Base-by-base conservation (phyloP, 805 yeast species). In the Ogataea dorogensis region DNA sequence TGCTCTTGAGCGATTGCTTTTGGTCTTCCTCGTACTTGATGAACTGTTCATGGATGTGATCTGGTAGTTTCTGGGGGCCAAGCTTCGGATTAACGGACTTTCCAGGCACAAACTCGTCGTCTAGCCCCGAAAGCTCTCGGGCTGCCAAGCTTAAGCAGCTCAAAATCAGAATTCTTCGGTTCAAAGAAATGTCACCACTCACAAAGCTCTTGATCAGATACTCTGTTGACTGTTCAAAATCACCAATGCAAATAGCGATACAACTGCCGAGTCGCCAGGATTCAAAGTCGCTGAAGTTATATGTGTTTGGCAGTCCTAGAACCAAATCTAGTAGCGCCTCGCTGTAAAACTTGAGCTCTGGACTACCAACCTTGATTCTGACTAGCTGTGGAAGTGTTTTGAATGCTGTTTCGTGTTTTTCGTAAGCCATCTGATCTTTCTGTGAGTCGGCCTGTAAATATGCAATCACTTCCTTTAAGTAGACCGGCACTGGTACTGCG, bases 131-230 rank as follows among this genome's bases (percentile, higher is more conserved):
- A 7, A 88, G 64, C 44, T 84, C 87, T 42, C 95, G 61, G 0
- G 88, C 86, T 3, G 85, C 75, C 16, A 88, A 61, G 0, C 89
- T 81, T 9, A 86, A 53, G 0, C 85, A 64, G 4, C 89, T 75
- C 13, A 93, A 58, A 7, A 89, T 66, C 18, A 75, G 62, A 61
- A 89, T 67, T 31, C 98, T 61, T 42, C 81, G 89, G 43, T 84
- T 93, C 13, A 93, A 56, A 0, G 95, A 86, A 43, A 82, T 77
- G 51, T 91, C 98, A 0, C 89, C 88, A 0, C 71, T 67, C 22
- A 76, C 63, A 12, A 88, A 62, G 12, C 80, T 56, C 17, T 65
- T 53, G 25, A 74, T 58, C 0, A 79, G 53, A 17, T 70, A 66
- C 1, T 63, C 52, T 0, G 86, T 77, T 2, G 66, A 49, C 6